Conservation (phyloP, 2,329 filamentous ascomycete genomes). For the Fusarium equiseti region DNA sequence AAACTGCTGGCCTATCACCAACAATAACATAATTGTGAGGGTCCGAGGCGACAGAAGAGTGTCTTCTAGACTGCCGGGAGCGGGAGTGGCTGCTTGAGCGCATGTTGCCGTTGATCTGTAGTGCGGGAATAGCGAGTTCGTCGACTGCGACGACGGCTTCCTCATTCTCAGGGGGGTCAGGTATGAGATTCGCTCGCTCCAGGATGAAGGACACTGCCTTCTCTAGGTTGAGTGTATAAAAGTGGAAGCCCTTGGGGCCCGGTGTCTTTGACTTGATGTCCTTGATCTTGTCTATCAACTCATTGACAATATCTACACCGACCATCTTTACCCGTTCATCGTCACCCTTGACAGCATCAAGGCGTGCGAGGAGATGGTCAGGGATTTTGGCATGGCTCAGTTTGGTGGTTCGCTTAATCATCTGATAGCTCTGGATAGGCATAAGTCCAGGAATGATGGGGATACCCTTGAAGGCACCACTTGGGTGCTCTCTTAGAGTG, state of each 20-base stretch:
- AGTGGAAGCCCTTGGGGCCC: conserved; percentile 86
- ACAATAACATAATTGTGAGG: conserved; percentile 91
- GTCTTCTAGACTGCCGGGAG: conserved; percentile 65
- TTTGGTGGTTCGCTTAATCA: conserved; percentile 93
- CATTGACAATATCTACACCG: conserved; percentile 84
- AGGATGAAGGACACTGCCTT: conserved; percentile 95
- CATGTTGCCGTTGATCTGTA: conserved; percentile 63
- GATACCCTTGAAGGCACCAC: conserved; percentile 85
- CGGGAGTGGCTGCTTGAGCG: conserved; percentile 52
- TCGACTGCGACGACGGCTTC: conserved; percentile 66
- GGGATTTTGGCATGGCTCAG: conserved; percentile 91
- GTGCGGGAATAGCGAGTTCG: conserved; percentile 42
- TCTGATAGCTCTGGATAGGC: conserved; percentile 98
- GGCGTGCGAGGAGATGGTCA: conserved; percentile 72
- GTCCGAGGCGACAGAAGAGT: conserved; percentile 84
- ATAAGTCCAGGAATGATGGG: conserved; percentile 95
- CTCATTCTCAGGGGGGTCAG: conserved; percentile 67
- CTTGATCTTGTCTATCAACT: conserved; percentile 85
- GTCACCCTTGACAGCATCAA: conserved; percentile 80
- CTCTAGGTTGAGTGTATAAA: conserved; percentile 96
- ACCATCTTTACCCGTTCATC: conserved; percentile 85
- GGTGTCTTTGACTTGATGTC: conserved; percentile 67
- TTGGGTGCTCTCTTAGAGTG: conserved; percentile 81
- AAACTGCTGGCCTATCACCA: conserved; percentile 69
- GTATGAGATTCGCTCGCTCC: conserved; percentile 87